Base-by-base conservation (phyloP, 805 yeast species). In the Teunomyces lycoperdinae region DNA sequence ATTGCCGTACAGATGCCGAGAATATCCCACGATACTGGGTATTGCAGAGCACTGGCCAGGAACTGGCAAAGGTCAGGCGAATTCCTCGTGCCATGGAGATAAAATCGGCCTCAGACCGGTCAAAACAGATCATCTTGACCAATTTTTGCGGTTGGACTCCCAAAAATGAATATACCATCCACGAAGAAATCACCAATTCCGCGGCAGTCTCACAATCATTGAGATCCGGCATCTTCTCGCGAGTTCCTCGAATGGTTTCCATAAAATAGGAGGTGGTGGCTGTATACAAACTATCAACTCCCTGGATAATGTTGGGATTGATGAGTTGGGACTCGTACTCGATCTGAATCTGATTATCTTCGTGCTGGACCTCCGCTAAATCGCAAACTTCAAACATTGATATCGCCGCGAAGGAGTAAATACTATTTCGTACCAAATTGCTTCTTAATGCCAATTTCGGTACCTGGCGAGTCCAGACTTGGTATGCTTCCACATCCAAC, bases 101-200 rank as follows among this genome's bases (percentile, higher is more conserved):
- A 17, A 63, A 51, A 45, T 64, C 69, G 2, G 58, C 38, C 11
- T 56, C 55, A 6, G 43, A 41, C 3, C 42, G 43, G 14, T 60
- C 61, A 34, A 58, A 62, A 14, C 55, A 54, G 0, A 70, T 54
- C 16, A 70, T 47, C 9, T 71, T 71, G 20, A 62, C 46, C 11
- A 66, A 48, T 16, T 53, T 53, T 43, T 62, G 64, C 4, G 71
- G 69, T 49, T 68, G 71, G 7, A 69, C 47, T 4, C 67, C 68
- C n/a, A 67, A 45, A 38, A 57, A 69, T 6, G 68, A 57, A 49
- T 56, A 66, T 13, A 66, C 51, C 9, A 66, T 39, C 31, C 56
- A 50, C 4, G 63, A 53, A 3, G 66, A 57, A 1, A 57, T 35
- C 3, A 50, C 38, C 10, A 63, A 43, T 42, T 60, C 66, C 11